These are phyloP conservation scores for Solanum commersonii DNA, from an alignment of 257 asterid species.

Conservation along the genomic window DNA sequence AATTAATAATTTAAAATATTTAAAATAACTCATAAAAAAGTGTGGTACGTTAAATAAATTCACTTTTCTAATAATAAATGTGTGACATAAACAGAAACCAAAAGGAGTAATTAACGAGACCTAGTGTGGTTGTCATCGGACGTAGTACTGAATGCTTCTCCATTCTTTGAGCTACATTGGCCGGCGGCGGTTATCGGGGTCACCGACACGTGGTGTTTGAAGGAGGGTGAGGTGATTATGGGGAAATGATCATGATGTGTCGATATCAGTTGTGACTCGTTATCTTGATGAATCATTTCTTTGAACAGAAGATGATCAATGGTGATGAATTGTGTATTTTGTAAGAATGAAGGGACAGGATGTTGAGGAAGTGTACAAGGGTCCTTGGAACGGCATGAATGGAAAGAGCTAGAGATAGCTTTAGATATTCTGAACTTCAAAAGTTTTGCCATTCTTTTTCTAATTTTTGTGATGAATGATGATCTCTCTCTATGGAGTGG, in stretches of 20 bases:
- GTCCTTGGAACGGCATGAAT: conserved; percentile 59
- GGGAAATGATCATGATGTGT: not conserved
- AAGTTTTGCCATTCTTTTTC: not conserved
- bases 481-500: not conserved
- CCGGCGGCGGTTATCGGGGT: not conserved
- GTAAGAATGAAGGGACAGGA: conserved; percentile 43
- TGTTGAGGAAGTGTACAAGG: conserved; percentile 42
- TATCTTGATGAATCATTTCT: not conserved
- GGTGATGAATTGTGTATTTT: not conserved
- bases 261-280: not conserved
- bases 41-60: not conserved
- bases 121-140: not conserved
- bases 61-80: not conserved
- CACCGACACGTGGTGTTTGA: not conserved
- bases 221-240: not conserved
- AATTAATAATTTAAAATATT: too few relatives aligned
- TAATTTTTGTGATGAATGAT: not conserved
- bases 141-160: not conserved
- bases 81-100: not conserved
- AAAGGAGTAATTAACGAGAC: not conserved
- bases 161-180: not conserved
- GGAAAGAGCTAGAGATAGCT: conserved; percentile 37
- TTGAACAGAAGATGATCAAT: not conserved
- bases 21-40: not conserved
- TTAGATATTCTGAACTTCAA: conserved; percentile 47